Percentiles rank a stretch among this genome's conserved stretches.
Evolutionary conservation across 345 rosid species (phyloP).

Genomic region (Hibiscus mutabilis): DNA sequence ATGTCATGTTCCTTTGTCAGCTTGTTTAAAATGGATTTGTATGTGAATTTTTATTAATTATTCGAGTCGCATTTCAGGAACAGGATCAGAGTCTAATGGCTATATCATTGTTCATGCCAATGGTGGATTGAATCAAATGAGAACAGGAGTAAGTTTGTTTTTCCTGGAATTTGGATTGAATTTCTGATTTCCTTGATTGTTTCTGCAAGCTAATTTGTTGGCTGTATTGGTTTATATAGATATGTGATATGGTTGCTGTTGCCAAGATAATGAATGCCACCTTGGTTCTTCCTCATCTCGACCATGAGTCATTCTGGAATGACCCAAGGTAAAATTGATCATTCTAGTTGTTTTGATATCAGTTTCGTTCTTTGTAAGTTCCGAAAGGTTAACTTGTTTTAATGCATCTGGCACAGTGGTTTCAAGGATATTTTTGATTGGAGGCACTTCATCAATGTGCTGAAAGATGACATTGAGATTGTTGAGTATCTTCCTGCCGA

Average conservation of each 20-base stretch:
- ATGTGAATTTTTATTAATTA: background rate
- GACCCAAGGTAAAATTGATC: conserved; percentile 72
- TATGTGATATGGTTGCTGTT: conserved; percentile 96
- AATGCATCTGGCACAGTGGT: conserved; percentile 37
- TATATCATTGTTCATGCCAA: conserved; percentile 89
- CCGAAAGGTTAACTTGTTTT: background rate
- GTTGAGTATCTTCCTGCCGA: conserved; percentile 70
- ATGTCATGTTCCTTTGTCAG: conserved; percentile 11
- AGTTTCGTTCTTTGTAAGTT: background rate
- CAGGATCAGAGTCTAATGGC: conserved; percentile 49
- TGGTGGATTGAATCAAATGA: conserved; percentile 99
- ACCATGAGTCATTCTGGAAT: conserved; percentile 96
- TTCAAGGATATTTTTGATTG: conserved; percentile 97
- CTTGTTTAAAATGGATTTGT: background rate
- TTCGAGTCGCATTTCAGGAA: conserved; percentile 21
- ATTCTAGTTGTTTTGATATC: background rate
- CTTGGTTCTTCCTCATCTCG: conserved; percentile 91
- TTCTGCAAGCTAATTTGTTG: conserved; percentile 2
- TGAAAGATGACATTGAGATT: conserved; percentile 71
- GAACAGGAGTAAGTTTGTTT: conserved; percentile 74
- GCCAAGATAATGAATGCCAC: conserved; percentile 97
- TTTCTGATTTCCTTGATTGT: background rate
- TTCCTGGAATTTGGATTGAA: background rate
- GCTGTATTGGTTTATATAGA: conserved; percentile 45
- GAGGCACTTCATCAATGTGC: conserved; percentile 69